Evolutionary conservation across 805 yeast genomes (phyloP).

Genomic region (Saccharomycopsis sp.): DNA sequence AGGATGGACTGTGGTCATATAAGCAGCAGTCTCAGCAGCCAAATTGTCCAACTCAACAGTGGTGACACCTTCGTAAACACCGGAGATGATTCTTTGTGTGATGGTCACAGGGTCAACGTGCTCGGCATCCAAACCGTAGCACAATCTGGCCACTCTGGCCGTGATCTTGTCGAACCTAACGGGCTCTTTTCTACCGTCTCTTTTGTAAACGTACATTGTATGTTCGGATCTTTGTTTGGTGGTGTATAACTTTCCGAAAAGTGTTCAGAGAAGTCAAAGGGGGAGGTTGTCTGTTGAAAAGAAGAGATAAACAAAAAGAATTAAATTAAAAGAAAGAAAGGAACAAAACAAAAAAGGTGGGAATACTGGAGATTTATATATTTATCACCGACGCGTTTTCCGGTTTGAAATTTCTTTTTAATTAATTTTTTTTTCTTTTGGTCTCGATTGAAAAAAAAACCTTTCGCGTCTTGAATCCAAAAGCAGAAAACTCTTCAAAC

Average conservation of each 20-base stretch:
- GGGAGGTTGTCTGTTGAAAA: not conserved
- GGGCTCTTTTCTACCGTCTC: slow-evolving; percentile 93
- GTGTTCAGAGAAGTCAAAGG: not conserved
- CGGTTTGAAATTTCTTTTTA: not conserved
- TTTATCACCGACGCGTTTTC: not conserved
- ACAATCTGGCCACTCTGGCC: slow-evolving; percentile 86
- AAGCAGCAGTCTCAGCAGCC: slow-evolving; percentile 96
- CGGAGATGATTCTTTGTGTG: slow-evolving; percentile 91
- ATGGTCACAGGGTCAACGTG: slow-evolving; percentile 95
- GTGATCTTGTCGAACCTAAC: slow-evolving; percentile 96
- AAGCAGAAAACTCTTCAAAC: not conserved
- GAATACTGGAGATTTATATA: not conserved
- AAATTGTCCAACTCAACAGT: slow-evolving; percentile 78
- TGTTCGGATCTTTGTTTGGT: not conserved
- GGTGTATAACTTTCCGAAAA: not conserved
- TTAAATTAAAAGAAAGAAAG: not conserved
- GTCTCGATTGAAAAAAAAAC: not conserved
- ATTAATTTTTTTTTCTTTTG: not conserved
- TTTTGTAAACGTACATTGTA: slow-evolving; percentile 73
- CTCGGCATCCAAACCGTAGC: slow-evolving; percentile 86
- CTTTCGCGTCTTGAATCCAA: not conserved
- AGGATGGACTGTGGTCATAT: slow-evolving; percentile 97
- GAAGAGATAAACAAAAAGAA: not conserved
- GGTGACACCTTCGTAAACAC: slow-evolving; percentile 96
- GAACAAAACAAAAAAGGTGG: not conserved